Base-by-base conservation (phyloP, 2,329 filamentous ascomycete species). In the Lasiodiplodia gonubiensis region DNA sequence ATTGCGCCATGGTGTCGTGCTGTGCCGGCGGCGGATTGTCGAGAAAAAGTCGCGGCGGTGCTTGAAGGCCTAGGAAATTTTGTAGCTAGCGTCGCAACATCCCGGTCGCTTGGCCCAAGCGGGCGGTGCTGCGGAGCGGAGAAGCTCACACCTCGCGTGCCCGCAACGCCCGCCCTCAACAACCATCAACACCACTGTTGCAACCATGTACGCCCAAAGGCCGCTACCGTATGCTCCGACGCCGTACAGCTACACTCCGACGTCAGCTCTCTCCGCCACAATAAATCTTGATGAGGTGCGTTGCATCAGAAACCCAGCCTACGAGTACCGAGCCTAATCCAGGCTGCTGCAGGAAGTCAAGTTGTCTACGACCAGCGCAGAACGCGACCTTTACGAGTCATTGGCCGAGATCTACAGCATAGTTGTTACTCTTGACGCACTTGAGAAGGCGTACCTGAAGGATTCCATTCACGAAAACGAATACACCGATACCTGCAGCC, bases 321-420 rank as follows among this genome's bases (percentile, higher is more conserved):
- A 35, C 33, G 55, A 35, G 10, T 48, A 33, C 12, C 14, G 8
- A 25, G 48, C 65, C 37, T 52, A 64, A 61, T 25, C 7, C 10
- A 35, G 27, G 33, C 59, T 35, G 2, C 57, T 10, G 3, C 73
- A 97, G 91, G 95, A 98, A 85, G 93, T 97, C 73, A 97, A 97
- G 80, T 87, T 99, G 69, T 89, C 93, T 60, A 90, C 92, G 48
- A 96, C 90, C 25, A 89, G 92, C 72, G 90, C 92, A 49, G 94
- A 98, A 81, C 90, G 94, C 69, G 94, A 99, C 77, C 85, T 98
- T 1, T 93, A 97, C 78, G 95, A 98, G 76, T 98, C 95, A 1
- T 88, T 99, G 16, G 95, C 94, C 66, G 95, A 99, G 80, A 90
- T 99, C 27, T 99, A 98, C 81, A 97, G 94, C 81, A 98, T 99